Evolutionary conservation across 805 yeast genomes (phyloP), one percentile per base, ranked within the genome.

Genomic region (Ogataea paradorogensis): DNA sequence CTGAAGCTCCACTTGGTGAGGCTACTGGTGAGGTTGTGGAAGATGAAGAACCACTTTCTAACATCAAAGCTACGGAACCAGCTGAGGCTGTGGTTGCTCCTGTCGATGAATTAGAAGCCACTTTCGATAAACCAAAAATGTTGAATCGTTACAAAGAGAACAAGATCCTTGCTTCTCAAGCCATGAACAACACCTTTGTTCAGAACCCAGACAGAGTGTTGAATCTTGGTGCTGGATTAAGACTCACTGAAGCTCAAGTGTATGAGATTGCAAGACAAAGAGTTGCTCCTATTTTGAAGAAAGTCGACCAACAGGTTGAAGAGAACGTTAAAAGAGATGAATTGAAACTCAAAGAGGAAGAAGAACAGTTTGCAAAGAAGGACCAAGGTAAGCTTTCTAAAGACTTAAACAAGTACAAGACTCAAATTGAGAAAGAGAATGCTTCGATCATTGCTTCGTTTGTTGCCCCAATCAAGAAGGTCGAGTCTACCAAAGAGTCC

Each of bases 221-320:
- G 47, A 71, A 73, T 48, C 62, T 76, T 46, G 82, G 82, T 40
- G 69, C 73, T 31, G 81, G 81, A 14, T 65, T 76, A 55, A 64
- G 55, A 33, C 64, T 76, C 65, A 71, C 81, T 32, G 78, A 76
- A 49, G 71, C 70, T 39, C 78, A 76, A 56, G 69, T 76, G 45
- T 64, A 74, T 49, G 81, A 67, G 35, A 71, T 76, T 52, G 82
- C 82, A 15, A 71, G 73, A 27, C 65, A 64, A 47, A 67, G 81
- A 48, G 78, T 76, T 27, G 73, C 75, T 24, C 82, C 82, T 5
- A 71, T 76, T 27, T 62, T 76, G 52, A 66, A 70, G 31, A 65
- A 59, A 47, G 75, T 76, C 53, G 73, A 75, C 52, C 72, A 68
- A 21, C 71, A 72, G 44, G 82, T 75, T 33, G 60, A 57, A 33